These are phyloP conservation scores for Phoenix dactylifera DNA, from an alignment of 176 grass and related monocot species.

Conservation along the genomic window DNA sequence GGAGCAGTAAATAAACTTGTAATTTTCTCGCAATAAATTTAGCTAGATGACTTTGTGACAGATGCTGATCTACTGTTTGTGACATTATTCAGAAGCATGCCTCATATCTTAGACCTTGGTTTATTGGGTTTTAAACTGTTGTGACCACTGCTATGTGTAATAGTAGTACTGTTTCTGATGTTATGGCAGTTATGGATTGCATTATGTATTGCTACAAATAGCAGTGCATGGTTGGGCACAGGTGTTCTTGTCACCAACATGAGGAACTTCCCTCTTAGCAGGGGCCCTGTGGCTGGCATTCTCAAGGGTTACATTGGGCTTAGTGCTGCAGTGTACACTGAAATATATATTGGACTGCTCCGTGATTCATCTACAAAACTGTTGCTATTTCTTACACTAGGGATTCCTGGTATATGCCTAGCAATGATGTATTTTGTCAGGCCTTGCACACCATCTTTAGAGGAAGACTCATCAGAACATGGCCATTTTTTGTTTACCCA, in stretches of 20 bases:
- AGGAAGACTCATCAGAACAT: neutral
- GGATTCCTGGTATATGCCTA: neutral
- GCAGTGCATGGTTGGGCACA: slow-evolving; percentile 6
- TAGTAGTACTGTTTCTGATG: too few species aligned
- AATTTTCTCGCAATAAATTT: too few species aligned
- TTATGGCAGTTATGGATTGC: slow-evolving; percentile 3
- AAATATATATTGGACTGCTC: neutral
- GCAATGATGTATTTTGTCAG: neutral
- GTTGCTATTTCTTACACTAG: neutral
- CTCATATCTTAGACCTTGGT: too few species aligned
- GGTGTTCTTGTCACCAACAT: slow-evolving; percentile 7
- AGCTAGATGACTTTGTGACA: too few species aligned
- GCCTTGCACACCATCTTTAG: neutral
- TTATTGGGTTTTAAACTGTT: too few species aligned
- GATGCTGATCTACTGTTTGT: too few species aligned
- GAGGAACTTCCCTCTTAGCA: neutral
- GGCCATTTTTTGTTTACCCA: neutral
- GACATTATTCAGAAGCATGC: too few species aligned
- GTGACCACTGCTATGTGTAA: too few species aligned
- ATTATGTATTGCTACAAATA: slow-evolving; percentile 1
- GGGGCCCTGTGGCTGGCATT: slow-evolving; percentile 3
- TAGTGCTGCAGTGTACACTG: slow-evolving; percentile 3
- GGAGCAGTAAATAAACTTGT: too few species aligned
- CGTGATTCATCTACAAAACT: neutral
- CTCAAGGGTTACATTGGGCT: slow-evolving; percentile 9